Percentiles rank a stretch among this genome's conserved stretches.
Evolutionary conservation across 2,329 filamentous ascomycete species (phyloP).

Genomic region (Phialocephala subalpina): DNA sequence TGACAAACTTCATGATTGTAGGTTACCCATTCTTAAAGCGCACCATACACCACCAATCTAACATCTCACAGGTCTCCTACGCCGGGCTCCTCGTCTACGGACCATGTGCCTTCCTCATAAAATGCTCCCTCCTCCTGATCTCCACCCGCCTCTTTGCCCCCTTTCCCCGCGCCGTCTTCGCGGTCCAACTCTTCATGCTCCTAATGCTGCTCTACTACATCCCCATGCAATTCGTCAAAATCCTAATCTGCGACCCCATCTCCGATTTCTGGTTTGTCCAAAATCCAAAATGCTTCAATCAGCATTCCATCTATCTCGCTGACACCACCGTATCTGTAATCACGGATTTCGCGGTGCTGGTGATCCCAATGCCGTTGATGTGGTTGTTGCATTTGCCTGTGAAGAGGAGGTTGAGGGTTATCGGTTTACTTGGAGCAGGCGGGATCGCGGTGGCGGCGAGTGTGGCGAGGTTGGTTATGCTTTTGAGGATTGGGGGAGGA

Average conservation of each 20-base stretch:
- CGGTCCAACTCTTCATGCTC: conserved; percentile 15
- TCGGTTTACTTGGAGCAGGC: conserved; percentile 22
- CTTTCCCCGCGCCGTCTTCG: neutral
- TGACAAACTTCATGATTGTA: conserved; percentile 21
- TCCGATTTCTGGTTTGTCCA: conserved; percentile 18
- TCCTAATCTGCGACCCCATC: conserved; percentile 24
- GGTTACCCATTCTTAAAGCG: neutral
- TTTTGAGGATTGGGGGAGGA: neutral
- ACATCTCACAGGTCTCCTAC: conserved; percentile 16
- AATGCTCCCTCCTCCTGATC: conserved; percentile 28
- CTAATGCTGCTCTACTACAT: conserved; percentile 21
- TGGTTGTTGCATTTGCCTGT: conserved; percentile 40
- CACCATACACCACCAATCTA: neutral
- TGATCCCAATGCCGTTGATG: conserved; percentile 41
- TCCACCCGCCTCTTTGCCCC: conserved; percentile 20
- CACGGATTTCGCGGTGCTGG: conserved; percentile 47
- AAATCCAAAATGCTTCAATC: conserved; percentile 14
- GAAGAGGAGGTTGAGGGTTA: conserved; percentile 15
- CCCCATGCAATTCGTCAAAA: conserved; percentile 19
- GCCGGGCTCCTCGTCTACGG: conserved; percentile 23
- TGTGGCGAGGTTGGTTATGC: conserved; percentile 14
- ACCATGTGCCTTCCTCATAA: conserved; percentile 21
- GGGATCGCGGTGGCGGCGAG: conserved; percentile 15
- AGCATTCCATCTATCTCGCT: conserved; percentile 45
- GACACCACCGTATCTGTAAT: conserved; percentile 51